Percentiles rank a stretch among this genome's conserved stretches.
Evolutionary conservation across 495 filamentous ascomycete species (phyloP).

Genomic region (Aspergillus coremiiformis): DNA sequence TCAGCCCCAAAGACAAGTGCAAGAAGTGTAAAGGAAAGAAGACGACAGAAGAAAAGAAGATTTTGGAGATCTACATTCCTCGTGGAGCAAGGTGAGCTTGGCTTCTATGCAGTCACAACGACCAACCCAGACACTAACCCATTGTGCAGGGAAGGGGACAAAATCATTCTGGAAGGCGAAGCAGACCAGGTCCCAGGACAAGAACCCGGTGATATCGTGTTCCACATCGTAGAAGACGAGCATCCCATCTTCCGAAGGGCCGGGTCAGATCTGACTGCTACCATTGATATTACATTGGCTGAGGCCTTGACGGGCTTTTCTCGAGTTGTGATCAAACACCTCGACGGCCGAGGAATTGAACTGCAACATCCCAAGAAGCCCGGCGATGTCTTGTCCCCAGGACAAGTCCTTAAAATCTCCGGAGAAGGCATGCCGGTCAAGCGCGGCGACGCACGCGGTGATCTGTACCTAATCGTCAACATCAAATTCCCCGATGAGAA

Average conservation of each 20-base stretch:
- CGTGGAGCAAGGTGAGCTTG: slow-evolving; percentile 60
- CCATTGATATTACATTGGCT: slow-evolving; percentile 68
- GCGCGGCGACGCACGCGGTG: slow-evolving; percentile 71
- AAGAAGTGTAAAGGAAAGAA: slow-evolving; percentile 95
- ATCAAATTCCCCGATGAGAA: slow-evolving; percentile 82
- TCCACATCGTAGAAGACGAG: slow-evolving; percentile 71
- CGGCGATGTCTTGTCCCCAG: slow-evolving; percentile 70
- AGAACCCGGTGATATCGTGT: slow-evolving; percentile 88
- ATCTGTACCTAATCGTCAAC: slow-evolving; percentile 80
- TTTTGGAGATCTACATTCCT: slow-evolving; percentile 92
- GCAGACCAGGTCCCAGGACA: slow-evolving; percentile 89
- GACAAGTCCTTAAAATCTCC: slow-evolving; percentile 71
- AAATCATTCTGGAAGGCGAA: slow-evolving; percentile 85
- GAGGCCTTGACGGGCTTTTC: slow-evolving; percentile 87
- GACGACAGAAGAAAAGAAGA: slow-evolving; percentile 76
- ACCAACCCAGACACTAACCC: slow-evolving; percentile 12
- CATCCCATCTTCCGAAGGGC: slow-evolving; percentile 74
- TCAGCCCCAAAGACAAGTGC: slow-evolving; percentile 91
- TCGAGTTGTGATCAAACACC: slow-evolving; percentile 82
- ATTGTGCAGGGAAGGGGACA: slow-evolving; percentile 61
- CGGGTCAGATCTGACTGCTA: slow-evolving; percentile 74
- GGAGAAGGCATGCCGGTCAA: slow-evolving; percentile 95
- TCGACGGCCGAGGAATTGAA: slow-evolving; percentile 87
- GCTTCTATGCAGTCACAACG: neutral
- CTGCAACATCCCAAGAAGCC: slow-evolving; percentile 59